Conservation (phyloP, 2,329 filamentous ascomycete species). For the Phialophora macrospora region DNA sequence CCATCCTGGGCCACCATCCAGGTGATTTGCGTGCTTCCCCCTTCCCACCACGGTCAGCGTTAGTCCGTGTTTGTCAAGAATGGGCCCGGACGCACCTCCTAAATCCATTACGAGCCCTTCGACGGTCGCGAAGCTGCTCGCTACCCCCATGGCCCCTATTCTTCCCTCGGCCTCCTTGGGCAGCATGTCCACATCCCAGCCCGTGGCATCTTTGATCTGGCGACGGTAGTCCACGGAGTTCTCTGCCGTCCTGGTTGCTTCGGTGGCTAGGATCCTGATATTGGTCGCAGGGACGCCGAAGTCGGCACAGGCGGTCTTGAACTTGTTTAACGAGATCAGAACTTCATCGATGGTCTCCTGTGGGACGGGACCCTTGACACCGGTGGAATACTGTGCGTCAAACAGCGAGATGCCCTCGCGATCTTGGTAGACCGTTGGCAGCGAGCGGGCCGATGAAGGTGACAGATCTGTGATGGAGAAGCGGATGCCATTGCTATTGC, state of each 20-base stretch:
- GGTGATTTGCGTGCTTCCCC: slow-evolving; percentile 63
- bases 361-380: slow-evolving; percentile 59
- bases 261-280: slow-evolving; percentile 80
- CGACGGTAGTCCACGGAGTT: slow-evolving; percentile 75
- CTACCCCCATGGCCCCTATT: slow-evolving; percentile 81
- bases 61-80: not conserved
- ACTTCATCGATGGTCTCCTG: slow-evolving; percentile 68
- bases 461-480: slow-evolving; percentile 87
- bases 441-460: slow-evolving; percentile 70
- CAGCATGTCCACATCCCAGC: slow-evolving; percentile 72
- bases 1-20: slow-evolving; percentile 64
- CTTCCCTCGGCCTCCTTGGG: slow-evolving; percentile 80
- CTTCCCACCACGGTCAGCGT: slow-evolving; percentile 12
- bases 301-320: slow-evolving; percentile 71
- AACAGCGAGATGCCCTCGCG: slow-evolving; percentile 84
- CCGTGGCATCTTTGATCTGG: slow-evolving; percentile 66
- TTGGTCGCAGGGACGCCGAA: slow-evolving; percentile 69
- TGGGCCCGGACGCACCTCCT: slow-evolving; percentile 51
- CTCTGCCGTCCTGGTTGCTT: slow-evolving; percentile 79
- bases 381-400: slow-evolving; percentile 66
- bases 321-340: slow-evolving; percentile 68
- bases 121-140: slow-evolving; percentile 72
- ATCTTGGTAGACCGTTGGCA: slow-evolving; percentile 77
- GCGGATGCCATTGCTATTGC: slow-evolving; percentile 78
- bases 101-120: slow-evolving; percentile 84